A percentile compares a stretch with the other conserved stretches of the same genome.
Evolutionary conservation across 2,329 filamentous ascomycete species (phyloP).

Genomic region (Neofusicoccum ribis): DNA sequence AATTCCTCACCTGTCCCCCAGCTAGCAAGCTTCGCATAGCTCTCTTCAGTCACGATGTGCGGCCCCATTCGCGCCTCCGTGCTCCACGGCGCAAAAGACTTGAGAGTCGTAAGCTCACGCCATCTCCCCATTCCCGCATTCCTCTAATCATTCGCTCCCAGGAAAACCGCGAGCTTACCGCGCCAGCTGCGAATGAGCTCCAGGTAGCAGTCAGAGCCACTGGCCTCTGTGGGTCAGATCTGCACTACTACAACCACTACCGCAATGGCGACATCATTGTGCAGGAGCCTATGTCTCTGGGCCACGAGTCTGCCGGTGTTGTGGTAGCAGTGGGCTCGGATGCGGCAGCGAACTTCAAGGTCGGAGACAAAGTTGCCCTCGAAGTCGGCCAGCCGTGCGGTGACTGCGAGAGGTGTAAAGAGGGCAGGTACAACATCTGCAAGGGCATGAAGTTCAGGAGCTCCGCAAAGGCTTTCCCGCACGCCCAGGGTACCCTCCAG

Average conservation of each 20-base stretch:
- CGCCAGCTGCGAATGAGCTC: constrained; percentile 56
- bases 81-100: constrained; percentile 61
- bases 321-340: constrained; percentile 68
- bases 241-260: constrained; percentile 85
- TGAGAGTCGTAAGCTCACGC: constrained; percentile 52
- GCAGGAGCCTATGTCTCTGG: constrained; percentile 77
- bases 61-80: constrained; percentile 48
- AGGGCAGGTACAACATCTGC: constrained; percentile 64
- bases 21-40: background rate
- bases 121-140: background rate
- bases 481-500: constrained; percentile 65
- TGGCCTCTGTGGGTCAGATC: constrained; percentile 70
- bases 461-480: constrained; percentile 61
- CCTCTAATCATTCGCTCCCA: constrained; percentile 32
- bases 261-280: constrained; percentile 85
- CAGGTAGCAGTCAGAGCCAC: constrained; percentile 66
- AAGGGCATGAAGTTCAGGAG: constrained; percentile 58
- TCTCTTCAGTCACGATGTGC: constrained; percentile 16
- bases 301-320: constrained; percentile 76
- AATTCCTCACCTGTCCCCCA: background rate
- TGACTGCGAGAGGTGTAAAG: constrained; percentile 54
- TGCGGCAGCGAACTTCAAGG: constrained; percentile 65
- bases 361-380: constrained; percentile 84
- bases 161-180: constrained; percentile 53
- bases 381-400: constrained; percentile 89